These are phyloP conservation scores for Orychophragmus violaceus DNA, from an alignment of 345 rosid genomes.

Conservation along the genomic window DNA sequence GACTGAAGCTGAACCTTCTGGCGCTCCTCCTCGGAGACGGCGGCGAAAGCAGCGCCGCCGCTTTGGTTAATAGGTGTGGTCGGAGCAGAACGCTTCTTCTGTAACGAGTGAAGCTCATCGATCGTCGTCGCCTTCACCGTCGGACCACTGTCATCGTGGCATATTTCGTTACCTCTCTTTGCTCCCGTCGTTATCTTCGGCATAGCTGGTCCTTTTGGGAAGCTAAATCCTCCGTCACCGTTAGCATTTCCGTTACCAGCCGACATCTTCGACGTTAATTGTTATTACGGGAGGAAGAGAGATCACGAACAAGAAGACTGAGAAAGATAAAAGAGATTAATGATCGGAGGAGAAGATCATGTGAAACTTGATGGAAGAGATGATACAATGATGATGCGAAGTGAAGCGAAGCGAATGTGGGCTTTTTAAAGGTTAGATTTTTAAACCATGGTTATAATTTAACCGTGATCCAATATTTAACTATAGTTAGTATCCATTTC, in stretches of 20 bases:
- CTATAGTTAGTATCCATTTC: neutral
- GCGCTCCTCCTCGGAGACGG: conserved; percentile 59
- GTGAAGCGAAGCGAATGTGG: conserved; percentile 20
- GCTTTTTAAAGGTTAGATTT: conserved; percentile 26
- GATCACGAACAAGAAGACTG: neutral
- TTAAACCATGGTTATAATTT: conserved; percentile 12
- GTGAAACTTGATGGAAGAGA: neutral
- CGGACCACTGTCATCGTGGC: conserved; percentile 70
- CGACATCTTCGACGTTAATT: neutral
- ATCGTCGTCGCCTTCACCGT: conserved; percentile 80
- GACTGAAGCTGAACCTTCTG: conserved; percentile 88
- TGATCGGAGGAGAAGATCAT: conserved; percentile 26
- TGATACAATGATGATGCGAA: conserved; percentile 20
- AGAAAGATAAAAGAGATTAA: neutral
- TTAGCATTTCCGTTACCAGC: conserved; percentile 26
- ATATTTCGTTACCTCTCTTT: conserved; percentile 37
- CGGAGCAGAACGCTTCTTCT: conserved; percentile 82
- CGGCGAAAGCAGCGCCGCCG: conserved; percentile 37
- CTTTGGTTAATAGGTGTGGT: conserved; percentile 55
- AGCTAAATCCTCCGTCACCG: conserved; percentile 36
- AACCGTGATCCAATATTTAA: neutral
- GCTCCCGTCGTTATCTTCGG: conserved; percentile 34
- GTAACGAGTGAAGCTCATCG: conserved; percentile 93
- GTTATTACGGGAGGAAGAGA: conserved; percentile 12
- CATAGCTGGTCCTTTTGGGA: conserved; percentile 30